Conservation (phyloP, 2,329 filamentous ascomycete species). For the Ilyonectria mors-panacis region DNA sequence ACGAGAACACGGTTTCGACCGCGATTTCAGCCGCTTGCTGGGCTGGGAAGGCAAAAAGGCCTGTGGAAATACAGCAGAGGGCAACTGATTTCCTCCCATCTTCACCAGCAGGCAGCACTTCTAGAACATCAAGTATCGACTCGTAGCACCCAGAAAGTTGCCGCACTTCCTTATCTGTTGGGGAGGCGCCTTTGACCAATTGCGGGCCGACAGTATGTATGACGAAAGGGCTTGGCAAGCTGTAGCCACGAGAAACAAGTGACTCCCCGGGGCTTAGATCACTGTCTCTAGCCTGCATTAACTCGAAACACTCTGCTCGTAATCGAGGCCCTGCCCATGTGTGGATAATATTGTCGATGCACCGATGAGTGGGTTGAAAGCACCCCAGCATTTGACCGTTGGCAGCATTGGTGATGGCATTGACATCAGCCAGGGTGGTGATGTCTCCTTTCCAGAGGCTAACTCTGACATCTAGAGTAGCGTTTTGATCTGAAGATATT, state of each 20-base stretch:
- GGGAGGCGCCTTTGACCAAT: constrained; percentile 4
- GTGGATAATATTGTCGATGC: constrained; percentile 47
- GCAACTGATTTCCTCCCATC: constrained; percentile 34
- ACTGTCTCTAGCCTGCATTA: constrained; percentile 14
- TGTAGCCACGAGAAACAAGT: constrained; percentile 32
- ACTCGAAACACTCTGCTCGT: constrained; percentile 36
- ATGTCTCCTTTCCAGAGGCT: constrained; percentile 43
- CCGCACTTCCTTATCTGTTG: background rate
- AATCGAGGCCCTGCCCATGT: constrained; percentile 37
- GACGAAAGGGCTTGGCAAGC: constrained; percentile 24
- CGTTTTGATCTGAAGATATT: background rate
- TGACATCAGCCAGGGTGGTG: constrained; percentile 31
- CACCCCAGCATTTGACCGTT: constrained; percentile 41
- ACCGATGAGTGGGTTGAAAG: constrained; percentile 41
- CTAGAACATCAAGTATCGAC: constrained; percentile 25
- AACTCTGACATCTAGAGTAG: background rate
- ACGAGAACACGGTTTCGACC: constrained; percentile 12
- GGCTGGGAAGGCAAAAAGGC: constrained; percentile 41
- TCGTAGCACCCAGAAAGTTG: constrained; percentile 38
- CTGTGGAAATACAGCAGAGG: constrained; percentile 42
- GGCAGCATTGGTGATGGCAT: constrained; percentile 43
- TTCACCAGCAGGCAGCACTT: background rate
- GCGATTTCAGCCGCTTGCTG: constrained; percentile 38
- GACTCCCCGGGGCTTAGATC: constrained; percentile 33
- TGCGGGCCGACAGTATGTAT: constrained; percentile 43